Percentiles rank a stretch among this genome's conserved stretches.
These are phyloP conservation scores for Podaxis sp. DNA, from an alignment of 768 basidiomycete genomes.

Conservation along the genomic window DNA sequence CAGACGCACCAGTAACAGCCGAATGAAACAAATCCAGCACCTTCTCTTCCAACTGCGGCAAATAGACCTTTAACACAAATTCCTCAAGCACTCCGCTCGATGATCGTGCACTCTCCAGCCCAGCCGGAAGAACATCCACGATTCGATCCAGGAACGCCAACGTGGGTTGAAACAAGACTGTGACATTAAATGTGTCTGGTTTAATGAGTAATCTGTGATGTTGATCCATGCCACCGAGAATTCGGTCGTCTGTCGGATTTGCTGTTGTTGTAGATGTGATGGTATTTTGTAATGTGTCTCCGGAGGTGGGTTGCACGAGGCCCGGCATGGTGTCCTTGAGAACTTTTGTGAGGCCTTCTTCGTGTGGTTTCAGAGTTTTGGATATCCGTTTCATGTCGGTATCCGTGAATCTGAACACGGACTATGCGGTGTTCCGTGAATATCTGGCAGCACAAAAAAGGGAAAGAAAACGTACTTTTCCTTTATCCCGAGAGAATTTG, in stretches of 20 bases:
- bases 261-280: constrained; percentile 33
- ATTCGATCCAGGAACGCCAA: constrained; percentile 79
- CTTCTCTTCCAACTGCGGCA: constrained; percentile 95
- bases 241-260: constrained; percentile 62
- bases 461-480: constrained; percentile 52
- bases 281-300: constrained; percentile 62
- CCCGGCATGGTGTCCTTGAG: constrained; percentile 94
- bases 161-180: constrained; percentile 92
- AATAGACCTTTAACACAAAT: constrained; percentile 88
- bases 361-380: constrained; percentile 70
- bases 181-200: constrained; percentile 94
- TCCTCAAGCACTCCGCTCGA: constrained; percentile 82
- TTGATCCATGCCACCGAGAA: constrained; percentile 69
- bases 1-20: constrained; percentile 64
- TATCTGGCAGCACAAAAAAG: not conserved
- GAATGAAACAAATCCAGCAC: constrained; percentile 85
- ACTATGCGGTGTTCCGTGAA: constrained; percentile 39
- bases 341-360: constrained; percentile 81
- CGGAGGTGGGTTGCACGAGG: constrained; percentile 70
- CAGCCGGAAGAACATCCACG: constrained; percentile 70
- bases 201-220: constrained; percentile 84
- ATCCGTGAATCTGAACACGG: constrained; percentile 89
- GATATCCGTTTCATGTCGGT: constrained; percentile 74
- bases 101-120: constrained; percentile 60
- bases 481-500: constrained; percentile 72